These are phyloP conservation scores for Erythrophleum ivorense DNA, from an alignment of 331 rosid genomes.

Conservation along the genomic window DNA sequence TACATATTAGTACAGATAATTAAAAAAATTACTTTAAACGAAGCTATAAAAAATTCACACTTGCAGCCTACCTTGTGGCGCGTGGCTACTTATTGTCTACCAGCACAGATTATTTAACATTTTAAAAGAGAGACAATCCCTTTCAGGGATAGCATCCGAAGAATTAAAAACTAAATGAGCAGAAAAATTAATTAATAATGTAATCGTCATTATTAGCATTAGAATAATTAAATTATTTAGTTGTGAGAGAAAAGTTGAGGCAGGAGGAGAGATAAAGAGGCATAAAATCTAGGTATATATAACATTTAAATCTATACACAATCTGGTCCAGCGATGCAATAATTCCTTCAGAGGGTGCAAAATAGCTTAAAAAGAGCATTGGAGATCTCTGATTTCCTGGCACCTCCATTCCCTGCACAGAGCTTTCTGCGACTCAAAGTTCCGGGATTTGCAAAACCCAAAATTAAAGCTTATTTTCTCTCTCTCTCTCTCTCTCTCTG, in stretches of 20 bases:
- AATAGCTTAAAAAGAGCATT: slow-evolving; percentile 59
- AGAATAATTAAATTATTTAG: slow-evolving; percentile 39
- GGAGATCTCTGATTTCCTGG: slow-evolving; percentile 69
- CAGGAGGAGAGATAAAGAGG: slow-evolving; percentile 47
- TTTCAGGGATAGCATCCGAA: slow-evolving; percentile 68
- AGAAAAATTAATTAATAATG: slow-evolving; percentile 20
- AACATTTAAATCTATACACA: slow-evolving; percentile 75
- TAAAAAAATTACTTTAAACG: background rate
- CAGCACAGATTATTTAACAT: slow-evolving; percentile 44
- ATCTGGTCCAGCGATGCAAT: slow-evolving; percentile 99
- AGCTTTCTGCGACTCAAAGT: slow-evolving; percentile 31
- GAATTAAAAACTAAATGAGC: slow-evolving; percentile 47
- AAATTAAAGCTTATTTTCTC: background rate
- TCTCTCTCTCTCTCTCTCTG: background rate
- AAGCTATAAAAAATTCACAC: slow-evolving; percentile 1
- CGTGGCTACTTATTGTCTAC: slow-evolving; percentile 40
- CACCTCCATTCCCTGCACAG: slow-evolving; percentile 27
- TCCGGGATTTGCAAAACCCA: slow-evolving; percentile 56
- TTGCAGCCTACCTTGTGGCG: slow-evolving; percentile 50
- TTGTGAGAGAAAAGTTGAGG: slow-evolving; percentile 51
- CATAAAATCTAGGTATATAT: slow-evolving; percentile 85
- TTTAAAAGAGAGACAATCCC: slow-evolving; percentile 76
- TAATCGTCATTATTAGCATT: slow-evolving; percentile 43
- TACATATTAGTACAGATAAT: too few species aligned
- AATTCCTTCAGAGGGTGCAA: slow-evolving; percentile 54